Percentiles rank a stretch among this genome's conserved stretches.
Evolutionary conservation across 352 stramenopile species (phyloP).

Genomic region (Pythium oligandrum): DNA sequence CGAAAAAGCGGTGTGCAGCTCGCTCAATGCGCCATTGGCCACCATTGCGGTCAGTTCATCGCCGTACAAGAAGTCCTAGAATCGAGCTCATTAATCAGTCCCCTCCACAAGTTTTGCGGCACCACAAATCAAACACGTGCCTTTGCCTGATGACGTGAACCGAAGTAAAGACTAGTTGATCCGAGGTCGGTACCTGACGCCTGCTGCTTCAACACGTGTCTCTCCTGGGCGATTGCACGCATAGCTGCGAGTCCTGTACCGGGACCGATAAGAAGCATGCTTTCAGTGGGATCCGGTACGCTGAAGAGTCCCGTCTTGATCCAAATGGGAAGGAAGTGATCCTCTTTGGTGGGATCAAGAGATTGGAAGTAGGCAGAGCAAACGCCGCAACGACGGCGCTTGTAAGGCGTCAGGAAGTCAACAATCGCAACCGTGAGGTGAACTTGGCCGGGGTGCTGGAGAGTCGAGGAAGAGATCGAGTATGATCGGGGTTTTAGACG

Average conservation of each 20-base stretch:
- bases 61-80: conserved; percentile 85
- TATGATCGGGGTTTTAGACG: conserved; percentile 85
- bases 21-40: conserved; percentile 43
- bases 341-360: conserved; percentile 36
- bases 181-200: conserved; percentile 14
- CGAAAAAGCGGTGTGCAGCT: conserved; percentile 87
- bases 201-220: conserved; percentile 39
- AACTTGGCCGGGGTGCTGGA: conserved; percentile 48
- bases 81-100: too few species aligned
- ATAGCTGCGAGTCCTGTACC: conserved; percentile 90
- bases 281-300: conserved; percentile 29
- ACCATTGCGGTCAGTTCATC: conserved; percentile 63
- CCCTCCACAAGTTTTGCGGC: too few species aligned
- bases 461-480: conserved; percentile 88
- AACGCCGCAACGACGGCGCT: conserved; percentile 74
- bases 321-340: conserved; percentile 48
- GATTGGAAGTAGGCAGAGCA: conserved; percentile 77
- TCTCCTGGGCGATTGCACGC: conserved; percentile 85
- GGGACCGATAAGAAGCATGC: conserved; percentile 87
- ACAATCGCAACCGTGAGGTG: conserved; percentile 88
- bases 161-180: conserved; percentile 79
- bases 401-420: conserved; percentile 88
- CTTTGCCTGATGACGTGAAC: conserved; percentile 80
- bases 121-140: conserved; percentile 15
- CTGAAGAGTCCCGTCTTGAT: conserved; percentile 87